A percentile compares a stretch with the other conserved stretches of the same genome.
phyloP scores from a whole-genome alignment of 352 stramenopile species.

The Phytophthora constricta region DNA sequence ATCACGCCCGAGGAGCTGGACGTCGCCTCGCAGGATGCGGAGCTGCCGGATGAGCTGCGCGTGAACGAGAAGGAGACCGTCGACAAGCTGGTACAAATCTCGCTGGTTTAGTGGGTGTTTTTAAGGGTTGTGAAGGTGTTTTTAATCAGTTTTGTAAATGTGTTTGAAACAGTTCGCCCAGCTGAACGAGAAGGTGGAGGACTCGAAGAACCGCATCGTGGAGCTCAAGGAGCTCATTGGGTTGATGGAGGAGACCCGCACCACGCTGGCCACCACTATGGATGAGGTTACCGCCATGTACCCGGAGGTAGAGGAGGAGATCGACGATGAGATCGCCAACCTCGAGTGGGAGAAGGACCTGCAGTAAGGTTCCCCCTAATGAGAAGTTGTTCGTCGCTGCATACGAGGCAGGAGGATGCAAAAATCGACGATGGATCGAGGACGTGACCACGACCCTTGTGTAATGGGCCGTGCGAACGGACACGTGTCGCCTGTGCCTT shows the following conservation, averaged over 20 bases:
- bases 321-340: conserved; percentile 90
- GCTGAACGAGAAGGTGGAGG: conserved; percentile 82
- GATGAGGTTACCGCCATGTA: conserved; percentile 88
- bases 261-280: conserved; percentile 85
- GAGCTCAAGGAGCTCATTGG: conserved; percentile 88
- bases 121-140: conserved; percentile 4
- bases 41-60: conserved; percentile 60
- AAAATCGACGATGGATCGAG: conserved; percentile 10
- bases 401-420: conserved; percentile 20
- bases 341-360: conserved; percentile 92
- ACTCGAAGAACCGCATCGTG: conserved; percentile 86
- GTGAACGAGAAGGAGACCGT: conserved; percentile 85
- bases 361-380: conserved; percentile 57
- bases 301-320: conserved; percentile 85
- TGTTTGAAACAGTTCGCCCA: conserved; percentile 55
- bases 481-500: conserved; percentile 1
- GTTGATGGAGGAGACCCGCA: conserved; percentile 86
- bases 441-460: conserved; percentile 10
- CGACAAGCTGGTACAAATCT: conserved; percentile 63
- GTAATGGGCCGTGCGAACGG: conserved; percentile 8
- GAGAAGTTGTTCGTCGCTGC: conserved; percentile 15
- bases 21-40: conserved; percentile 45
- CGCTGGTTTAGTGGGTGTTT: background rate
- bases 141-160: conserved; percentile 10
- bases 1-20: conserved; percentile 83